These are phyloP conservation scores for Sinapis alba DNA, from an alignment of 441 rosid species.

Conservation along the genomic window DNA sequence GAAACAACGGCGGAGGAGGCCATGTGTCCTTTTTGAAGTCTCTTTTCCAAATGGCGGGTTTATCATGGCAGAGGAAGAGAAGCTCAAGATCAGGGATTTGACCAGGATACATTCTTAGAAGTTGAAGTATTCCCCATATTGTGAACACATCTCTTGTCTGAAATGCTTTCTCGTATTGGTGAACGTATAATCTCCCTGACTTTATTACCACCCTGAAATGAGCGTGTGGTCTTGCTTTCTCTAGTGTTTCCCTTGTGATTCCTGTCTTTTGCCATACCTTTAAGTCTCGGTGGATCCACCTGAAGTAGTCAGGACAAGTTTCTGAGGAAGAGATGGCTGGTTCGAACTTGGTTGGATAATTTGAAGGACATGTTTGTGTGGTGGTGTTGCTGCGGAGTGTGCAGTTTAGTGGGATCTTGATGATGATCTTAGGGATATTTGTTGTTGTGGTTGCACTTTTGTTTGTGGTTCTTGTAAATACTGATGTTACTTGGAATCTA, in stretches of 20 bases:
- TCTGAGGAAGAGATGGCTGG: slow-evolving; percentile 22
- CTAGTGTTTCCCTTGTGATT: slow-evolving; percentile 57
- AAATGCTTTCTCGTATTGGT: slow-evolving; percentile 45
- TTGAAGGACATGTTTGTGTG: slow-evolving; percentile 34
- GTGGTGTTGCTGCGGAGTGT: not conserved
- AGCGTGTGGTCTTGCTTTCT: slow-evolving; percentile 43
- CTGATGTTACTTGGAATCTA: slow-evolving; percentile 9
- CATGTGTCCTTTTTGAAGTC: slow-evolving; percentile 35
- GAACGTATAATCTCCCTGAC: slow-evolving; percentile 51
- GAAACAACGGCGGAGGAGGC: slow-evolving; percentile 59
- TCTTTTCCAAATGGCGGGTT: slow-evolving; percentile 39
- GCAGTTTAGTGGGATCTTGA: slow-evolving; percentile 34
- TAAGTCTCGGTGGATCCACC: slow-evolving; percentile 65
- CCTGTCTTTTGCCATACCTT: slow-evolving; percentile 52
- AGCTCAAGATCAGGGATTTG: slow-evolving; percentile 64
- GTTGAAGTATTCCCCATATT: slow-evolving; percentile 69
- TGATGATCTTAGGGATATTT: not conserved
- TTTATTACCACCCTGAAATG: slow-evolving; percentile 55
- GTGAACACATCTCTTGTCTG: slow-evolving; percentile 62
- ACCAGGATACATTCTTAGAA: slow-evolving; percentile 62
- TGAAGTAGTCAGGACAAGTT: slow-evolving; percentile 60
- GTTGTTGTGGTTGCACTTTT: not conserved
- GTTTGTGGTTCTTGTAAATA: not conserved
- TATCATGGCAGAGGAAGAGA: slow-evolving; percentile 55
- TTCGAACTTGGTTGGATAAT: slow-evolving; percentile 27